Conservation (phyloP, 768 basidiomycete species). For the Calocera viscosa region DNA sequence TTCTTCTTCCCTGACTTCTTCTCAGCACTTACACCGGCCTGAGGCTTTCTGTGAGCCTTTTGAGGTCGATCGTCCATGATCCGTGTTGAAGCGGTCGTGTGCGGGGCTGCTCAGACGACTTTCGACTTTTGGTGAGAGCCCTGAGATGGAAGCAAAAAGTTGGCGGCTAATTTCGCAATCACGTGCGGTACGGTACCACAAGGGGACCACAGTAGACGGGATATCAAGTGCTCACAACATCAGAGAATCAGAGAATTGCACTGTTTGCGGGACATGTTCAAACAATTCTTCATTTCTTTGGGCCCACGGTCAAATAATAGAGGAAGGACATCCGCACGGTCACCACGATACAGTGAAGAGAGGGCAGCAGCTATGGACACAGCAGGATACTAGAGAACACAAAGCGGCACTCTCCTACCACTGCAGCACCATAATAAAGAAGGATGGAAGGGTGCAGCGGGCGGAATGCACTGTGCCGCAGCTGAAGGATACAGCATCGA, state of each 20-base stretch:
- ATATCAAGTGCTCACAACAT: too few species aligned
- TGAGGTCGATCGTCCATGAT: constrained; percentile 63
- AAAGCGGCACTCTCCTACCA: neutral
- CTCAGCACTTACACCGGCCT: constrained; percentile 57
- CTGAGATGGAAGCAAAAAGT: too few species aligned
- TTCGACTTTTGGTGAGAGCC: too few species aligned
- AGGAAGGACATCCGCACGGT: too few species aligned
- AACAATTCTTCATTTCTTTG: too few species aligned
- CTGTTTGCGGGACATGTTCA: too few species aligned
- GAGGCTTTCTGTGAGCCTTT: constrained; percentile 68
- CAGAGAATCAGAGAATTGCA: too few species aligned
- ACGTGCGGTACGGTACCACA: too few species aligned
- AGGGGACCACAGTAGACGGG: too few species aligned
- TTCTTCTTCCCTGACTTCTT: constrained; percentile 61
- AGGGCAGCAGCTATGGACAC: neutral
- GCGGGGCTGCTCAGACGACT: too few species aligned
- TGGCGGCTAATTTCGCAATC: too few species aligned
- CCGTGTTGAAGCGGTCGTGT: neutral
- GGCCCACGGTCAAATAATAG: too few species aligned
- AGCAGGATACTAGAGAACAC: neutral
- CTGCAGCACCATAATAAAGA: neutral
- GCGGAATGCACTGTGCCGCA: neutral
- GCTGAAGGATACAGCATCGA: neutral
- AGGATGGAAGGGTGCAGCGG: neutral
- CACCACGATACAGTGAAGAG: neutral